Conservation (phyloP, 2,329 filamentous ascomycete species). For the Claviceps maximensis region DNA sequence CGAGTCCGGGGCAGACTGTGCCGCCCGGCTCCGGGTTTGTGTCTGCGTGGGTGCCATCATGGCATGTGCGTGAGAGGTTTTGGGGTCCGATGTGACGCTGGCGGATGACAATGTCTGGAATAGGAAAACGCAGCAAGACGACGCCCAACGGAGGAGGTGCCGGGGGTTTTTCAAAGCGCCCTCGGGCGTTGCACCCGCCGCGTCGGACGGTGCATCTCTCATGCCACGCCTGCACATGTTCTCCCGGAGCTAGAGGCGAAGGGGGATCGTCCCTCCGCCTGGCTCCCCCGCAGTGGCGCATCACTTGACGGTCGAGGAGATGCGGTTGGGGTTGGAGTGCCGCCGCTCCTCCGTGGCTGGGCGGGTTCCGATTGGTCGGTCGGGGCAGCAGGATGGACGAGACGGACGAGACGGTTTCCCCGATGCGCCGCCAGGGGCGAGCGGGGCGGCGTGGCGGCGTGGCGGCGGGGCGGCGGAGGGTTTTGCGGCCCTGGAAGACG, state of each 20-base stretch:
- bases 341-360: no score
- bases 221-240: neutral
- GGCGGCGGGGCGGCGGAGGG: no score
- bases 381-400: neutral
- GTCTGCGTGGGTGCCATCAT: neutral
- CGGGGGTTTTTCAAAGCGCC: neutral
- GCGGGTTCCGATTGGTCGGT: no score
- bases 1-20: neutral
- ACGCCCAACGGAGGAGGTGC: neutral
- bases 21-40: neutral
- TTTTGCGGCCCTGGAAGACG: no score
- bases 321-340: neutral
- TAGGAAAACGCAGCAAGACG: no score
- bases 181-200: no score
- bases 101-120: neutral
- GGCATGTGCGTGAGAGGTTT: no score
- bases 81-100: neutral
- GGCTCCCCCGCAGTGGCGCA: no score
- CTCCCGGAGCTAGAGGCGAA: no score
- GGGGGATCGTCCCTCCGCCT: no score
- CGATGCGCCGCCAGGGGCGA: constrained; percentile 1
- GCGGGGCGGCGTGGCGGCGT: neutral
- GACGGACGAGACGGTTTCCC: constrained; percentile 3
- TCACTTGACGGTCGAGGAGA: no score
- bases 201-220: no score